Base-by-base conservation (phyloP, 140 eudicot species). In the Ambrosia hybrid region DNA sequence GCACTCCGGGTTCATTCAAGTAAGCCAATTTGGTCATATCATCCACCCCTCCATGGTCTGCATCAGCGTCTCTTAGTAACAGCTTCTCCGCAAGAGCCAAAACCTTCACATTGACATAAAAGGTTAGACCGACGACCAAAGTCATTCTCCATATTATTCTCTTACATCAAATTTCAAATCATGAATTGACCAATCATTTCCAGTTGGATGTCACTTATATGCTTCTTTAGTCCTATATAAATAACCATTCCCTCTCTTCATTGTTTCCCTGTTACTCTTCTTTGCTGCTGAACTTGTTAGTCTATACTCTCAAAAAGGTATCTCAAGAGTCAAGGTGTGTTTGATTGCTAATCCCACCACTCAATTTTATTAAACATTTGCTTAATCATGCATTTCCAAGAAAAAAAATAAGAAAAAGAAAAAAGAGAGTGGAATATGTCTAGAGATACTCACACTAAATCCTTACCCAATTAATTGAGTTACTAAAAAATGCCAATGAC, bases 11-110 rank as follows among this genome's bases (percentile, higher is more conserved):
- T 81, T 95, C 99, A 76, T 95, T 95, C 82, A 95, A 76, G 74
- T 95, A 95, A 13, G 99, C 91, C 81, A 95, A 77, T 71, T 95
- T 95, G 70, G 99, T 95, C 99, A 95, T 95, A 75, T 95, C 99
- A 80, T 95, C 99, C 15, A 95, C 99, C 76, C 99, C 99, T 6
- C 99, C 99, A 78, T 82, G 87, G 62, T 95, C 99, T 13, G 87
- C 90, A 79, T 95, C 99, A 9, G 85, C 91, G 68, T 95, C 99
- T 78, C 99, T 76, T 39, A 85, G 83, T 68, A 81, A 82, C 83
- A 95, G 64, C 85, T 83, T 91, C 65, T 91, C 91, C 6, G 96
- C 84, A 68, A 69, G 72, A 41, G 83, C 48, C 72, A 85, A 70
- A 26, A 91, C 87, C 99, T 94, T 76, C 65, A 83, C 41, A 78